Evolutionary conservation across 2,329 filamentous ascomycete species (phyloP), one percentile per base, ranked within the genome.

Genomic region (Xylariaceae sp.): DNA sequence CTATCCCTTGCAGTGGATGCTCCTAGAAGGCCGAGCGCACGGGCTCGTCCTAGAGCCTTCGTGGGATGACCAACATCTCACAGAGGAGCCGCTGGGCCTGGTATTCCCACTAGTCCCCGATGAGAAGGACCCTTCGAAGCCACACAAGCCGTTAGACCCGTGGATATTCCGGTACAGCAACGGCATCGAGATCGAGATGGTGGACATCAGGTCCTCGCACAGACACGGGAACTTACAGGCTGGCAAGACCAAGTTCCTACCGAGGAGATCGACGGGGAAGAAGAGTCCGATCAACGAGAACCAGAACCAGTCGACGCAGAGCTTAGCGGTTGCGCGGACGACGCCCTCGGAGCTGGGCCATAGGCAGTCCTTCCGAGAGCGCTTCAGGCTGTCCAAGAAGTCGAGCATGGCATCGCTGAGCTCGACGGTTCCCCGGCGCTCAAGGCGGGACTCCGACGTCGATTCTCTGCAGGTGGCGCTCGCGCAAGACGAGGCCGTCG

Each of bases 341-440:
- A 27, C 46, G 3, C 37, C 50, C 31, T 19, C 19, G 19, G 58
- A 60, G 6, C 51, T 31, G 32, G 19, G 34, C 3, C 53, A 50
- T 11, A 51, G 54, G 47, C 48, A 49, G 19, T 55, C 54, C 6
- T 60, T 55, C 57, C 51, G 50, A 31, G 51, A 58, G 34, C 51
- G 57, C 3, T 56, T 60, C 39, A 43, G 54, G 32, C 53, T 60
- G 7, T 48, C 44, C 26, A 56, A 27, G 35, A 59, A 60, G 29
- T 41, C 54, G 27, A 53, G 47, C 73, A 72, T 19, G 73, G 72
- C 44, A 67, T 73, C 45, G 69, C 71, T 59, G 74, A 75, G 60
- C 68, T 68, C 65, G 75, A 74, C 73, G 74, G 75, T 60, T 67
- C 67, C 64, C 76, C 74, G 74, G 73, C 74, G 42, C 71, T 70